Evolutionary conservation across 257 asterid species (phyloP).

Genomic region (Solanum tacnaense): DNA sequence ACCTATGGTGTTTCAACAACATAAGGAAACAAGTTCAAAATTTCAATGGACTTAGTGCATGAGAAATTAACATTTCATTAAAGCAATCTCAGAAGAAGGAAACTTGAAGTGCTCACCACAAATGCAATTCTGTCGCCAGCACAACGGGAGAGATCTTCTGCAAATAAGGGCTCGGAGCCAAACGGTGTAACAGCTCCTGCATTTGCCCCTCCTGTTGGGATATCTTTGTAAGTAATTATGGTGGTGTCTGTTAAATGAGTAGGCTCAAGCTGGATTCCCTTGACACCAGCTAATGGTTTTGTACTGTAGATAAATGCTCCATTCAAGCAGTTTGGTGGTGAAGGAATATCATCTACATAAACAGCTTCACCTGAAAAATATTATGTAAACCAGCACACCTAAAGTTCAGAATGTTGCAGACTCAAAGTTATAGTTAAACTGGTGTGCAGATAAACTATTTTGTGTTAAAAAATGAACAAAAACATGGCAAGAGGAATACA

Average conservation of each 20-base stretch:
- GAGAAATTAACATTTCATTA: not conserved
- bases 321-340: constrained; percentile 53
- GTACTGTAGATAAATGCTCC: constrained; percentile 66
- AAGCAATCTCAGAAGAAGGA: not conserved
- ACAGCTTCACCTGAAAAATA: not conserved
- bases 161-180: constrained; percentile 51
- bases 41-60: not conserved
- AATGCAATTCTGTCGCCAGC: constrained; percentile 63
- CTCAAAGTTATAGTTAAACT: not conserved
- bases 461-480: not conserved
- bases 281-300: constrained; percentile 44
- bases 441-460: not conserved
- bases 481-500: not conserved
- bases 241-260: constrained; percentile 12
- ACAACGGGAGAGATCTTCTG: constrained; percentile 36
- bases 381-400: not conserved
- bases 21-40: not conserved
- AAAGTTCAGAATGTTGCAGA: not conserved
- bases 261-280: constrained; percentile 26
- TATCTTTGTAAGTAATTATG: constrained; percentile 48
- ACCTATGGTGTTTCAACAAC: constrained; percentile 24
- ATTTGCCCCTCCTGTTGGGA: constrained; percentile 52
- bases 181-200: constrained; percentile 25
- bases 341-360: constrained; percentile 66
- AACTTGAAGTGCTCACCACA: constrained; percentile 32